Base-by-base conservation (phyloP, 2,329 filamentous ascomycete species). In the Chaetomiaceae sp. region DNA sequence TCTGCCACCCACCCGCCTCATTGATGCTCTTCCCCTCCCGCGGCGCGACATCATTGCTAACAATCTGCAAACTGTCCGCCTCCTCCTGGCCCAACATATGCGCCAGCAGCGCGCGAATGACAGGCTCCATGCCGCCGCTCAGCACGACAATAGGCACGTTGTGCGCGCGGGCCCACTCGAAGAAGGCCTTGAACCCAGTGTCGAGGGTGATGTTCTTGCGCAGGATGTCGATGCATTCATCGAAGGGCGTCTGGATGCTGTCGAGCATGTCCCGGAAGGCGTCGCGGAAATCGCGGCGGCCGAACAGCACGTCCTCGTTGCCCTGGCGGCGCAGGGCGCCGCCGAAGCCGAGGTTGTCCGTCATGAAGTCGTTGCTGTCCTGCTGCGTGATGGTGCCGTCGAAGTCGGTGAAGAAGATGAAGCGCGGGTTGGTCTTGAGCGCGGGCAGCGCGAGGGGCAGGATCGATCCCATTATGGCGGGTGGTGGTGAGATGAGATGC, bases 321-420 rank as follows among this genome's bases (percentile, higher is more conserved):
- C 81, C 79, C 62, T 83, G 68, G 47, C 76, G 76, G 53, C 93
- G 88, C 56, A 80, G 78, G 52, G 78, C 80, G 22, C 67, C 62
- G 41, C 93, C 93, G 63, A 84, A 95, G 52, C 93, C 93, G 51
- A 96, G 77, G 68, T 87, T 93, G 72, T 97, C 93, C 48, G 90
- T 96, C 81, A 91, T 72, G 66, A 68, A 78, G 67, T 80, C 78
- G 63, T 83, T 84, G 63, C 73, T 78, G 67, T 83, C 80, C 60
- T 77, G 72, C 45, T 74, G 76, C 39, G 91, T 96, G 64, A 96
- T 91, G 44, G 90, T 97, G 61, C 93, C 93, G 68, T 98, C 93
- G 64, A 97, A 97, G 71, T 98, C 93, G 58, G 90, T 95, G 74
- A 97, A 97, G 78, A 98, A 96, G 73, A 98, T 90, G 73, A 88